phyloP scores from a whole-genome alignment of 805 yeast genomes.

The Pichia exigua region DNA sequence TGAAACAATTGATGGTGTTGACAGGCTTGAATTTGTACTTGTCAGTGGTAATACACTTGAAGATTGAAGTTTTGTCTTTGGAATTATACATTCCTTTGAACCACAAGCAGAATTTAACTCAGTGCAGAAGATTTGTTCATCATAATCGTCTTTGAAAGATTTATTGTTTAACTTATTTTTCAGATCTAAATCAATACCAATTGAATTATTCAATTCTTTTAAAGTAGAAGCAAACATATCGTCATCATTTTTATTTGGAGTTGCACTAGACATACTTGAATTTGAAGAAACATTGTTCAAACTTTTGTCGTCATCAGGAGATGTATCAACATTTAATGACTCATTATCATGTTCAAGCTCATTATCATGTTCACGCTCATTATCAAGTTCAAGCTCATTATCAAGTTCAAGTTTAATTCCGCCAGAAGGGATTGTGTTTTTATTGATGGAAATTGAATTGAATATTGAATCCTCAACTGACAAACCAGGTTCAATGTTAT shows the following conservation, averaged over 20 bases:
- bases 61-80: conserved; percentile 27
- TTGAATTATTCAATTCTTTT: neutral
- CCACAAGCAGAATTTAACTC: conserved; percentile 81
- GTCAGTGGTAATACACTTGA: neutral
- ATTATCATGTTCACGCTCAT: neutral
- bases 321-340: neutral
- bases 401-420: too few species aligned
- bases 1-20: neutral
- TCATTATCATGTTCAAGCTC: neutral
- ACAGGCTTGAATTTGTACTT: neutral
- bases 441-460: neutral
- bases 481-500: neutral
- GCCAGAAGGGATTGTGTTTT: too few species aligned
- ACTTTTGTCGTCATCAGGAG: conserved; percentile 7
- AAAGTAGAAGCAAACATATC: neutral
- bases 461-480: neutral
- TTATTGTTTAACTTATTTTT: conserved; percentile 13
- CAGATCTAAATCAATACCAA: neutral
- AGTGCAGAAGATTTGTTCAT: conserved; percentile 74
- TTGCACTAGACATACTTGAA: conserved; percentile 8
- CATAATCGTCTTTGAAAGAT: conserved; percentile 36
- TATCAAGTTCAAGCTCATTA: neutral
- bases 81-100: conserved; percentile 58
- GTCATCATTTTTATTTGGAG: neutral
- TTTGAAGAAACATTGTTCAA: conserved; percentile 1